A percentile compares a stretch with the other conserved stretches of the same genome.
Evolutionary conservation across 371 early-diverging fungal species (phyloP).

Genomic region (Zopfochytrium polystomum): DNA sequence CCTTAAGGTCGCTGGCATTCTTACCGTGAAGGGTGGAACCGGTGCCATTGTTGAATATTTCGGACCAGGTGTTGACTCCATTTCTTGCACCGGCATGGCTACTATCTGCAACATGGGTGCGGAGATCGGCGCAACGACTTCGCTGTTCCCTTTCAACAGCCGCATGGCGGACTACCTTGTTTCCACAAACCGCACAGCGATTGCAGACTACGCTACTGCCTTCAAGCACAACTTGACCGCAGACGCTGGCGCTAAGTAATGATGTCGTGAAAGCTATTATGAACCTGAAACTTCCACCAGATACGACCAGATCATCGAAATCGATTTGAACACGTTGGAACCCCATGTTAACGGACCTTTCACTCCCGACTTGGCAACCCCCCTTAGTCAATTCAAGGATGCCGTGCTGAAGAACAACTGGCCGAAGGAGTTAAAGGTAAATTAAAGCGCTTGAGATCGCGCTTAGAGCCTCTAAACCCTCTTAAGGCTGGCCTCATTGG

Average conservation of each 20-base stretch:
- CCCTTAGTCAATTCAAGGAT: constrained; percentile 83
- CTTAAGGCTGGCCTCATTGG: constrained; percentile 77
- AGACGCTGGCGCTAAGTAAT: constrained; percentile 68
- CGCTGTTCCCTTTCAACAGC: constrained; percentile 86
- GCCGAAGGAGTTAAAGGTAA: constrained; percentile 72
- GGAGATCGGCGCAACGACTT: constrained; percentile 94
- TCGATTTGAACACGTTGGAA: constrained; percentile 80
- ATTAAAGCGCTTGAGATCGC: not conserved
- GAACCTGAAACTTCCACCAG: constrained; percentile 37
- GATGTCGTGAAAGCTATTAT: constrained; percentile 58
- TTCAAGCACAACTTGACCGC: constrained; percentile 73
- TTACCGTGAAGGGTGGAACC: constrained; percentile 80
- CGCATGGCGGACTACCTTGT: constrained; percentile 83
- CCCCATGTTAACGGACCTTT: constrained; percentile 96
- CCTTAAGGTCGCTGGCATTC: constrained; percentile 33
- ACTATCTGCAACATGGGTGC: constrained; percentile 98
- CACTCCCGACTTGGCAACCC: constrained; percentile 90
- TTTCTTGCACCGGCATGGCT: constrained; percentile 96
- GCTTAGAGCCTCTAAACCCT: not conserved
- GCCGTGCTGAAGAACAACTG: constrained; percentile 75
- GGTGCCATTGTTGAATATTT: constrained; percentile 94
- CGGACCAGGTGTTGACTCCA: constrained; percentile 87
- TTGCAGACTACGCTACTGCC: constrained; percentile 71
- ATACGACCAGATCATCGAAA: constrained; percentile 91
- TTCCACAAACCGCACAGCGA: constrained; percentile 73